Evolutionary conservation across 2,329 filamentous ascomycete species (phyloP), one percentile per base, ranked within the genome.

Genomic region (Nigrospora oryzae): DNA sequence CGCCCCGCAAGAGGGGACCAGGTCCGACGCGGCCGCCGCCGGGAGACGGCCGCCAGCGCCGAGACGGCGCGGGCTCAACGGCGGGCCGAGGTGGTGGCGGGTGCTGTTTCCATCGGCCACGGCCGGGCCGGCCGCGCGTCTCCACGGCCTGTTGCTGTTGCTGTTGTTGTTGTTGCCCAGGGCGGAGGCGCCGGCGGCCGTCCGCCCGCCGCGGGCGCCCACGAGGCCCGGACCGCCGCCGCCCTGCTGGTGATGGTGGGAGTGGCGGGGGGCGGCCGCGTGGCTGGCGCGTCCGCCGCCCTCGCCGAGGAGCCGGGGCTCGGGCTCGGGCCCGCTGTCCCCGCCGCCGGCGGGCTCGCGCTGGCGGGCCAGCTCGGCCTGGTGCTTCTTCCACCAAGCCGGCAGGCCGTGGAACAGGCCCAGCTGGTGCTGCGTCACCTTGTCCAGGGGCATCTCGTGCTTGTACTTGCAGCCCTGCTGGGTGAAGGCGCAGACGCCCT

Each of bases 401-500:
- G 79, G 79, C n/a, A 77, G 64, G 0, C 79, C 79, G 49, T 81
- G 74, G 51, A 79, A 81, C 1, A 95, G 75, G 0, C 90, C 90
- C 3, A 95, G 72, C 7, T 74, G 70, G 37, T 77, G 67, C 53
- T 94, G 78, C 1, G 81, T 86, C 0, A 71, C 67, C 42, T 71
- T 71, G 51, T 89, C 81, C 23, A 68, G 63, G 0, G 90, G 90
- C 85, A 95, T 95, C 61, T 93, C 86, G 61, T 95, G 90, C 67
- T 89, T 91, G 70, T 82, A 95, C 52, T 83, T 81, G 68, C 90
- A 95, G 0, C 90, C 89, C 57, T 90, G 83, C 61, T 94, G 87
- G 4, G 77, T 82, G 62, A 88, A 96, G 49, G 85, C 85, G 61
- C 90, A 96, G 37, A 86, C 80, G 16, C 89, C 89, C 47, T 86